These are phyloP conservation scores for Torulaspora maleeae DNA, from an alignment of 805 yeast species.

Conservation along the genomic window DNA sequence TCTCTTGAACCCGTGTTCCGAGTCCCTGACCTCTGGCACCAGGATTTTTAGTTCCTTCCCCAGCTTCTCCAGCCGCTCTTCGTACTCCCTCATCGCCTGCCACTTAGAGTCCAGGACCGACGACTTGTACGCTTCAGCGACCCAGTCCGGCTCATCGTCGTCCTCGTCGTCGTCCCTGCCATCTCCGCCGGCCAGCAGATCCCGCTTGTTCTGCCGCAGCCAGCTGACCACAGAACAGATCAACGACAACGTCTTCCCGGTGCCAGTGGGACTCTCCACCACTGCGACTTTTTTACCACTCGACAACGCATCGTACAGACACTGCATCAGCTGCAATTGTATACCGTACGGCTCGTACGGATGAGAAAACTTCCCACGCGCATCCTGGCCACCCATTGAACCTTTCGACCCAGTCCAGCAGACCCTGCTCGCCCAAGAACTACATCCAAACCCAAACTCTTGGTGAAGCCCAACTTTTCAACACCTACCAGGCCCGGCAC, in stretches of 20 bases:
- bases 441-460: background rate
- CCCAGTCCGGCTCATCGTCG: constrained; percentile 71
- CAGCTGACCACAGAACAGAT: constrained; percentile 84
- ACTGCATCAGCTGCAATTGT: constrained; percentile 70
- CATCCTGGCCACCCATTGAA: background rate
- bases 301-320: constrained; percentile 57
- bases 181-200: constrained; percentile 11
- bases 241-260: constrained; percentile 84
- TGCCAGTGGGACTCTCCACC: constrained; percentile 92
- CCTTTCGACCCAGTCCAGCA: background rate
- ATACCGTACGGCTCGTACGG: constrained; percentile 80
- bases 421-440: background rate
- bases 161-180: constrained; percentile 26
- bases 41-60: constrained; percentile 12
- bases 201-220: constrained; percentile 53
- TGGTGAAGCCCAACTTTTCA: no score
- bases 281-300: constrained; percentile 60
- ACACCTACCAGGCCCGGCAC: no score
- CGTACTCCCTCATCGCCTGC: constrained; percentile 34
- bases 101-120: constrained; percentile 25
- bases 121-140: constrained; percentile 40
- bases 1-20: constrained; percentile 13
- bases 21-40: background rate
- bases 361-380: constrained; percentile 47
- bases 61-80: constrained; percentile 34